phyloP scores from a whole-genome alignment of 176 grass and related monocot species.

The Oryza meridionalis region DNA sequence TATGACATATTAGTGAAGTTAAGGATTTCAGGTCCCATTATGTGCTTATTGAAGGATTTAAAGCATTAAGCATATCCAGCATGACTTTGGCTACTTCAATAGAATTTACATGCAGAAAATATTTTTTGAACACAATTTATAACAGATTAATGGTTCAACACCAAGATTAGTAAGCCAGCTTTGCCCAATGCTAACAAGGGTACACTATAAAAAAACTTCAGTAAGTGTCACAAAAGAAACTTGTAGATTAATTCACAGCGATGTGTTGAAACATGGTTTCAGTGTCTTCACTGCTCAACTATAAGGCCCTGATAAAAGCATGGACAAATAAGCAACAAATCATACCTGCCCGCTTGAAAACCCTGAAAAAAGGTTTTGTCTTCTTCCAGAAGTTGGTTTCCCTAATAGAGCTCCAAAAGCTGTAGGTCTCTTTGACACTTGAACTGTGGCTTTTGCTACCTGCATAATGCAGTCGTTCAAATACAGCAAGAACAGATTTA shows the following conservation, averaged over 20 bases:
- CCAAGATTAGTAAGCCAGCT: constrained; percentile 2
- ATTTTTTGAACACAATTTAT: neutral
- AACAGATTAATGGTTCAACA: neutral
- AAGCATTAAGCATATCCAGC: constrained; percentile 17
- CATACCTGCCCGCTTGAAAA: constrained; percentile 64
- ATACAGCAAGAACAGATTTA: constrained; percentile 17
- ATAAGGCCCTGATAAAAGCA: neutral
- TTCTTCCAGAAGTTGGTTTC: constrained; percentile 66
- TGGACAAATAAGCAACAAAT: constrained; percentile 23
- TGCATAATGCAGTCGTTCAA: constrained; percentile 23
- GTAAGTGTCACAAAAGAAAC: constrained; percentile 12
- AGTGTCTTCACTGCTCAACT: constrained; percentile 12
- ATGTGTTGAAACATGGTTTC: constrained; percentile 11
- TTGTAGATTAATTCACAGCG: neutral
- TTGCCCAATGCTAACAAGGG: neutral
- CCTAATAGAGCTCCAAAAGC: constrained; percentile 91
- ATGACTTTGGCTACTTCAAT: neutral
- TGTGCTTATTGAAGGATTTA: constrained; percentile 7
- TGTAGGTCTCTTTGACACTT: constrained; percentile 66
- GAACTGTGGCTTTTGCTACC: constrained; percentile 65
- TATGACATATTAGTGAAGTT: constrained; percentile 14
- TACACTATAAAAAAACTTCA: neutral
- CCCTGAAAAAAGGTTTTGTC: constrained; percentile 36
- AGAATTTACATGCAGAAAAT: neutral
- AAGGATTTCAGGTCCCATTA: neutral